Base-by-base conservation (phyloP, 2,329 filamentous ascomycete species). In the Chalaropsis ovoidea region DNA sequence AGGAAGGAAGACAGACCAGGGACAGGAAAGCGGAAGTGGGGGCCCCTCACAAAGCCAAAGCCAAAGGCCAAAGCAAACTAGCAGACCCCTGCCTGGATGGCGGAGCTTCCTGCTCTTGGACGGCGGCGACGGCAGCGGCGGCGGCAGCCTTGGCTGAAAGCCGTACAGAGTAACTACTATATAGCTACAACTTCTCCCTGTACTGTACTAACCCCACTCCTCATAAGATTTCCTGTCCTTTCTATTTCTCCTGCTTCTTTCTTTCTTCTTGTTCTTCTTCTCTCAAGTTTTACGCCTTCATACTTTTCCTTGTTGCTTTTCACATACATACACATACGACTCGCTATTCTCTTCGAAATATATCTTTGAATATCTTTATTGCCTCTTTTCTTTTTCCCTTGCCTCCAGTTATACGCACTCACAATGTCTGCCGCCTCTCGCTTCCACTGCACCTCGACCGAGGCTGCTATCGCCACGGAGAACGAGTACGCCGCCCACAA, bases 401-500 rank as follows among this genome's bases (percentile, higher is more conserved):
- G 60, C 22, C 19, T 35, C 13, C 19, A 11, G n/a, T 35, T 31
- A 11, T 41, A 15, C 45, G 31, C 64, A 65, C 43, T 68, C 70
- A 75, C 67, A 70, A 86, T 86, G 83, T 80, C 83, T 70, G 82
- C 84, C 78, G 81, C 82, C 39, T 69, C 70, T 67, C 78, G 78
- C 70, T 84, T 82, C 79, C 94, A 96, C 78, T 82, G 90, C 65
- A 75, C 88, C 22, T 91, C 93, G 31, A 92, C 91, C 54, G 79
- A 86, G 67, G 80, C 82, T 71, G 93, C 94, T 71, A 95, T 96
- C 75, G 78, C 85, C 64, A 79, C 86, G 64, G 94, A 99, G 79
- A 81, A 89, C 72, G 80, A 89, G 74, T 93, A 84, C 76, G 94
- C 94, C 62, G 94, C 94, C 61, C 94, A 99, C 84, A 99, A 99